phyloP scores from a whole-genome alignment of 768 basidiomycete species.

The Tulasnella sp. region DNA sequence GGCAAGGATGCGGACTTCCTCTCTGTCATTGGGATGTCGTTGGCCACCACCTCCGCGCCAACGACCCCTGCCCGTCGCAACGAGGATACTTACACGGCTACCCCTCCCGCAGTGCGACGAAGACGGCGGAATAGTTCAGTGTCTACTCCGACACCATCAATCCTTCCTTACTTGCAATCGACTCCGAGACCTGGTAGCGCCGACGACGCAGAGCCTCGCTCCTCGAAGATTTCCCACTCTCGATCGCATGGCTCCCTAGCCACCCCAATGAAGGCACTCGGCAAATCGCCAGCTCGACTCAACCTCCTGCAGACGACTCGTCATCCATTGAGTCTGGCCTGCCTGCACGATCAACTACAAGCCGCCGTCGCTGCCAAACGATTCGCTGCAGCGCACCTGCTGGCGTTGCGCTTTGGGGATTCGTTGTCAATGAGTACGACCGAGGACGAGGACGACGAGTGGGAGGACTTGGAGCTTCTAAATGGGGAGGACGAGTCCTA shows the following conservation, averaged over 20 bases:
- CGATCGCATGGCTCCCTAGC: conserved; percentile 9
- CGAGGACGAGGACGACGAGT: conserved; percentile 16
- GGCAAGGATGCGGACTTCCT: too few relatives aligned
- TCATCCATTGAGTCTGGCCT: conserved; percentile 55
- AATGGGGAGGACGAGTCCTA: conserved; percentile 64
- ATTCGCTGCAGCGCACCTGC: conserved; percentile 65
- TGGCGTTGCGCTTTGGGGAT: conserved; percentile 57
- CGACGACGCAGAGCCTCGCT: not conserved
- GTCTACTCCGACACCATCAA: not conserved
- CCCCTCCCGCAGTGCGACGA: not conserved
- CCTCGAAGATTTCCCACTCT: not conserved
- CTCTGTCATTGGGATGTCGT: not conserved
- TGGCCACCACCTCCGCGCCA: not conserved
- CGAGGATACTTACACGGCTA: conserved; percentile 1
- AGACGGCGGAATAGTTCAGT: not conserved
- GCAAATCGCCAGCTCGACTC: conserved; percentile 39
- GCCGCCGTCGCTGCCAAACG: conserved; percentile 59
- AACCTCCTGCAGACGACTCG: conserved; percentile 47
- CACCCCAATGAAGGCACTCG: not conserved
- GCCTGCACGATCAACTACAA: conserved; percentile 48
- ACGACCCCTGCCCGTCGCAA: not conserved
- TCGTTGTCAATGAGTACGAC: not conserved
- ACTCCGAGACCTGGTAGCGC: not conserved
- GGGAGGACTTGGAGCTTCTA: conserved; percentile 11
- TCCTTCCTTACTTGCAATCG: not conserved